Base-by-base conservation (phyloP, 2,329 filamentous ascomycete genomes). In the Neophaeococcomyces aloes region DNA sequence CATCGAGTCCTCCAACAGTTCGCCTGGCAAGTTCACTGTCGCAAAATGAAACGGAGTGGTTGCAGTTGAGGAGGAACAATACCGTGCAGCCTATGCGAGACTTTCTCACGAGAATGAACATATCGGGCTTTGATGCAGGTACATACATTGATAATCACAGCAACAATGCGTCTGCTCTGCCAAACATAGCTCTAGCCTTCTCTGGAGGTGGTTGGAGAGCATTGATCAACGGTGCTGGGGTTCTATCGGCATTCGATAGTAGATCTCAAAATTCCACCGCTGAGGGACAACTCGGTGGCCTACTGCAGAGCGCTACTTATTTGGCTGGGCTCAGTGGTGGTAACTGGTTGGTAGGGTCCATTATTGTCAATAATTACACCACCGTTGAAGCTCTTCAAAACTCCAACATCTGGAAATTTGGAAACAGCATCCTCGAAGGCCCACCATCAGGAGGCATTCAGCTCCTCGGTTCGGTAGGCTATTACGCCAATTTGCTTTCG, bases 131-230 rank as follows among this genome's bases (percentile, higher is more conserved):
- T 49, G 80, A 94, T 62, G 81, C 79, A n/a, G 69, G 68, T 1
- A 59, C 65, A 1, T 96, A 91, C 59, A 78, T 96, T 54, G 71
- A 79, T 42, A 65, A 65, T 1, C 61, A 76, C 47, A 63, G 64
- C 21, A 64, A 66, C 48, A 81, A 83, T 60, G 66, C 66, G 1
- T 70, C 71, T 13, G 67, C 70, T 1, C 56, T 81, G 19, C 79
- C 80, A 0, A 83, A 80, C 53, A 79, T 94, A 48, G 86, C 72
- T 13, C 75, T 94, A 49, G 84, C 86, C 8, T 69, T 83, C 34
- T 91, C 85, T 0, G 86, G 86, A 10, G 87, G 87, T 59, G 87
- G 87, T 29, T 94, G 91, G 60, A 74, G 87, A 45, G 86, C 87
- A n/a, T 70, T 93, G 66, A 69, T 88, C 67, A 89, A 83, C 57